phyloP scores from a whole-genome alignment of 2,329 filamentous ascomycete species.

The Ceratocystis cubensis region DNA sequence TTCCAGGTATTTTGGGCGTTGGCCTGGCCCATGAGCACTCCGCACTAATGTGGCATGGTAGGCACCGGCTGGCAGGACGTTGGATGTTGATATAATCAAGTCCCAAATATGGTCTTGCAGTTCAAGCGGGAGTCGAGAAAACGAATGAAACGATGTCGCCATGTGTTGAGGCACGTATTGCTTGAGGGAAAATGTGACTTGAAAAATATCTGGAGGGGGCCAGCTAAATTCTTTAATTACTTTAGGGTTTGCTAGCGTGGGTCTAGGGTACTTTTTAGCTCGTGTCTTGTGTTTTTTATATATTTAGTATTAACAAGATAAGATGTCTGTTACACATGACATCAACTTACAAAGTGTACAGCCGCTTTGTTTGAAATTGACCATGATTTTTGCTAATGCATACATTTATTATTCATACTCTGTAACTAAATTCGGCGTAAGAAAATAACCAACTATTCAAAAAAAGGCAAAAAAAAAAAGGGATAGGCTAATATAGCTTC shows the following conservation, averaged over 20 bases:
- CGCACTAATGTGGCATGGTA: conserved; percentile 18
- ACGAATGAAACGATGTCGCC: conserved; percentile 14
- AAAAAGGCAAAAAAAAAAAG: background rate
- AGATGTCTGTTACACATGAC: background rate
- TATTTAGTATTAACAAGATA: background rate
- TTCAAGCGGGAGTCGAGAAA: conserved; percentile 16
- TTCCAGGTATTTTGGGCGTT: background rate
- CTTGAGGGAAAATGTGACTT: background rate
- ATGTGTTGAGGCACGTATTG: conserved; percentile 4
- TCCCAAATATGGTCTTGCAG: conserved; percentile 18
- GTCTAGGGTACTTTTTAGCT: background rate
- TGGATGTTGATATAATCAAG: background rate
- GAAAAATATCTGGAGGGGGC: background rate
- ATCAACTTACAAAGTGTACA: background rate
- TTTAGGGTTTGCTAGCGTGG: background rate
- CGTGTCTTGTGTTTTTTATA: background rate
- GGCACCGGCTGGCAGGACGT: conserved; percentile 2
- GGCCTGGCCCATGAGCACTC: background rate
- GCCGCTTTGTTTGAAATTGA: background rate
- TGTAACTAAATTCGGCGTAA: background rate
- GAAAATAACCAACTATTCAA: background rate
- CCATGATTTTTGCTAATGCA: background rate
- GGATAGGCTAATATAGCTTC: background rate
- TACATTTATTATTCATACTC: background rate
- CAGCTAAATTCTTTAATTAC: background rate